Conservation (phyloP, 176 grass and related monocot species). For the Aegilops bicornis region DNA sequence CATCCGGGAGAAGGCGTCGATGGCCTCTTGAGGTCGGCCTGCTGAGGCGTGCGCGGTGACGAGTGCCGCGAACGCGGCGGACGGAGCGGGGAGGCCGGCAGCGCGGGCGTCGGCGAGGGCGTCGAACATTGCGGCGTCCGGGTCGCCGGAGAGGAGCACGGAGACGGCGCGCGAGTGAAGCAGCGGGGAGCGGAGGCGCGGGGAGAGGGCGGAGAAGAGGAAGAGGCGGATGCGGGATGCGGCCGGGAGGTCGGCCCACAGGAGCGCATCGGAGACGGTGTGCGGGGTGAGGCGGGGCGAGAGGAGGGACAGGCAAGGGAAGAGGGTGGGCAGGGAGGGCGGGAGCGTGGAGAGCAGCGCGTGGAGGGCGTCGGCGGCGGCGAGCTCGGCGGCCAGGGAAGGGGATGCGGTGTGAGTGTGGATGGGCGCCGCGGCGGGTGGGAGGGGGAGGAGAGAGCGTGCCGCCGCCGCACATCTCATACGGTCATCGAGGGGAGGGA, state of each 20-base stretch:
- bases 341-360: constrained; percentile 56
- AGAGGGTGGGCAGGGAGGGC: constrained; percentile 31
- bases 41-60: constrained; percentile 53
- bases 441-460: constrained; percentile 41
- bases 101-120: constrained; percentile 50
- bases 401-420: constrained; percentile 33
- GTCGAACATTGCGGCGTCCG: constrained; percentile 51
- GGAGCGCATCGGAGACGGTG: constrained; percentile 57
- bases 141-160: constrained; percentile 36
- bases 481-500: constrained; percentile 60
- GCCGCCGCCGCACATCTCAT: constrained; percentile 79
- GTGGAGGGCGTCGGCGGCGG: constrained; percentile 50
- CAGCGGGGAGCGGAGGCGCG: constrained; percentile 47
- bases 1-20: constrained; percentile 75
- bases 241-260: constrained; percentile 29
- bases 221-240: constrained; percentile 66
- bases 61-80: constrained; percentile 58
- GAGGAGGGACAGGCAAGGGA: constrained; percentile 57
- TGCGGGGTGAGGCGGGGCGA: constrained; percentile 49
- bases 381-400: constrained; percentile 29
- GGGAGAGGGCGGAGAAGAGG: constrained; percentile 60
- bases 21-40: constrained; percentile 48
- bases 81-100: constrained; percentile 18
- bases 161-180: constrained; percentile 47
- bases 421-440: not conserved